A percentile compares a stretch with the other conserved stretches of the same genome.
phyloP scores from a whole-genome alignment of 345 rosid genomes.

The Moricandia arvensis region DNA sequence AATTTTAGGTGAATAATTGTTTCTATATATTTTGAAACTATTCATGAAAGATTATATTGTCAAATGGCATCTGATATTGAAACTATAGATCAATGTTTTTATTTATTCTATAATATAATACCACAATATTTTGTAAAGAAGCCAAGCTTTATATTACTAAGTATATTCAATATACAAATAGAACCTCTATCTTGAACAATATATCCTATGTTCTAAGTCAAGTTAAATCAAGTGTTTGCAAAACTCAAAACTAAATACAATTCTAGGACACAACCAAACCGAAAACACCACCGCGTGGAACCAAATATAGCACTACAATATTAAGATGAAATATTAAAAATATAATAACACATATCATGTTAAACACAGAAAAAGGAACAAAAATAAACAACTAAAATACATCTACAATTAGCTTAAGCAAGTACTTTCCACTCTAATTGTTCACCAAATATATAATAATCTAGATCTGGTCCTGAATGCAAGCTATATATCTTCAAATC shows the following conservation, averaged over 20 bases:
- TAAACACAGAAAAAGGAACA: not conserved
- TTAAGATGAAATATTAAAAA: not conserved
- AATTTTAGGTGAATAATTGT: too few relatives aligned
- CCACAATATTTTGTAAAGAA: not conserved
- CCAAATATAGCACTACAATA: not conserved
- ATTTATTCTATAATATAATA: too few relatives aligned
- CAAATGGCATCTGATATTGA: too few relatives aligned
- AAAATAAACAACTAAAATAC: not conserved
- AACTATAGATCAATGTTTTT: too few relatives aligned
- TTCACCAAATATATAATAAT: not conserved
- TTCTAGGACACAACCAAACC: not conserved
- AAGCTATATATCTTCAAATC: not conserved
- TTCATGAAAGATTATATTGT: too few relatives aligned
- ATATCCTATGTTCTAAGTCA: not conserved
- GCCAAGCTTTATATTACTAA: not conserved
- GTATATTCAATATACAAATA: not conserved
- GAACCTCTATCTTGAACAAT: not conserved
- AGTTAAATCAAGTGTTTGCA: not conserved
- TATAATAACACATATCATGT: not conserved
- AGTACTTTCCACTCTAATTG: not conserved
- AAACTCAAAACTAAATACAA: not conserved
- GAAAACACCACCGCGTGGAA: not conserved
- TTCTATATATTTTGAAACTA: too few relatives aligned
- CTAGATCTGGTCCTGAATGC: too few relatives aligned
- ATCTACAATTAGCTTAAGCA: not conserved